Conservation (phyloP, 2,329 filamentous ascomycete species). For the Parafenestella ontariensis region DNA sequence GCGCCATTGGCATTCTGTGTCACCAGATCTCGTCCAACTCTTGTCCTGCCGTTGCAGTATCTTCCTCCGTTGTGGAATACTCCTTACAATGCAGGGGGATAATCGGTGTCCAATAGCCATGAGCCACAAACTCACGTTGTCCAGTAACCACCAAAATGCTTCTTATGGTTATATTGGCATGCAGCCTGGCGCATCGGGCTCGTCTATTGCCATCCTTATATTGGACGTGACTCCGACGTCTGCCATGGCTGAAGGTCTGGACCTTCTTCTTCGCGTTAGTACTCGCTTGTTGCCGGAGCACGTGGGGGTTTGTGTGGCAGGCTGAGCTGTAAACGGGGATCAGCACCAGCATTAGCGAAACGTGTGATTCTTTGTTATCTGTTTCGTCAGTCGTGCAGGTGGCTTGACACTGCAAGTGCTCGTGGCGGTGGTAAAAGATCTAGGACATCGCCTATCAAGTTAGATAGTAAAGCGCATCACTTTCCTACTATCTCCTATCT, state of each 20-base stretch:
- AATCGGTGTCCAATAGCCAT: slow-evolving; percentile 11
- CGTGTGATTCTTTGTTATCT: neutral
- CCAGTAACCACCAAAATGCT: slow-evolving; percentile 1
- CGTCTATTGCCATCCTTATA: slow-evolving; percentile 13
- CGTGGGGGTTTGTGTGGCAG: neutral
- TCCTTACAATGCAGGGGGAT: neutral
- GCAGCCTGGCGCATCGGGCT: slow-evolving; percentile 18
- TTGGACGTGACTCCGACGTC: slow-evolving; percentile 11
- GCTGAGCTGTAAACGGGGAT: neutral
- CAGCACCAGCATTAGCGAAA: neutral
- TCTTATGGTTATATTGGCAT: slow-evolving; percentile 8
- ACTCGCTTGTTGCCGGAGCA: neutral
- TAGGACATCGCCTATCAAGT: neutral
- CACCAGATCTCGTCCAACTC: slow-evolving; percentile 1
- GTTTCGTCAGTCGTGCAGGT: neutral
- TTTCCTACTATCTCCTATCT: too few relatives aligned
- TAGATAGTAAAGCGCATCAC: too few relatives aligned
- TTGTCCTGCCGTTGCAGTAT: slow-evolving; percentile 7
- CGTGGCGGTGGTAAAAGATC: neutral
- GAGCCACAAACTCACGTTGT: slow-evolving; percentile 16
- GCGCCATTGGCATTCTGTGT: slow-evolving; percentile 5
- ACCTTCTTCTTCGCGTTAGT: slow-evolving; percentile 35
- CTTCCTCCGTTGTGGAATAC: slow-evolving; percentile 8
- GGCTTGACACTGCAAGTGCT: neutral
- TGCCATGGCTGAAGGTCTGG: slow-evolving; percentile 15